Conservation (phyloP, 148 eudicot species). For the Polygonum maritimum region DNA sequence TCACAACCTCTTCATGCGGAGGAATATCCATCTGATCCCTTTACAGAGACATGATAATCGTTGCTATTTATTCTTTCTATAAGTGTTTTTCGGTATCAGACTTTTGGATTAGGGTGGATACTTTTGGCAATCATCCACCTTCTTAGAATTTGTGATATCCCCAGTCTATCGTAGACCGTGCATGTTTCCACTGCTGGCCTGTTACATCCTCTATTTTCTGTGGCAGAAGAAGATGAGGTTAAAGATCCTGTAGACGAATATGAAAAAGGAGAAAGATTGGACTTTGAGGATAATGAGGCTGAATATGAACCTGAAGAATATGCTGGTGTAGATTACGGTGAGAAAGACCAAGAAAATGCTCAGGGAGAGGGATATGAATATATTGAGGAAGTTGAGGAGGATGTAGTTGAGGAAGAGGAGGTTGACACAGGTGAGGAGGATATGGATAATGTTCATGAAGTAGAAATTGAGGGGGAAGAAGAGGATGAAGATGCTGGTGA, state of each 20-base stretch:
- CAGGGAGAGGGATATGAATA: constrained; percentile 64
- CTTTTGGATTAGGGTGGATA: not conserved
- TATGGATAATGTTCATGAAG: constrained; percentile 53
- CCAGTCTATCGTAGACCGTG: constrained; percentile 8
- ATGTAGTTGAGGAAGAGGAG: constrained; percentile 16
- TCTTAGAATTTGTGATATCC: not conserved
- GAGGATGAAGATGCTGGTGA: constrained; percentile 52
- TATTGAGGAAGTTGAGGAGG: constrained; percentile 44
- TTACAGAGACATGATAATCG: not conserved
- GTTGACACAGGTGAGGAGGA: constrained; percentile 60
- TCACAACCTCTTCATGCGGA: not conserved
- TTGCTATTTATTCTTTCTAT: not conserved
- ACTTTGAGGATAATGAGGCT: constrained; percentile 94
- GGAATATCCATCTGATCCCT: not conserved
- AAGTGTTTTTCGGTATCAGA: not conserved
- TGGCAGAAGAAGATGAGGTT: constrained; percentile 76
- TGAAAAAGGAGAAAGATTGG: constrained; percentile 81
- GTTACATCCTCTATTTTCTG: constrained; percentile 33
- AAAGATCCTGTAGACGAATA: constrained; percentile 74
- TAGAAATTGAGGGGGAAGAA: constrained; percentile 75
- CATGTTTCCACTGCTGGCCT: constrained; percentile 32
- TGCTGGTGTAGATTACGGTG: constrained; percentile 74
- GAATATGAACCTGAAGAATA: constrained; percentile 93
- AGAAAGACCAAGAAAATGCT: constrained; percentile 64
- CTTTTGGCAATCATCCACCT: not conserved